Evolutionary conservation across 2,329 filamentous ascomycete genomes (phyloP).

Genomic region (Trichoderma asperellum): DNA sequence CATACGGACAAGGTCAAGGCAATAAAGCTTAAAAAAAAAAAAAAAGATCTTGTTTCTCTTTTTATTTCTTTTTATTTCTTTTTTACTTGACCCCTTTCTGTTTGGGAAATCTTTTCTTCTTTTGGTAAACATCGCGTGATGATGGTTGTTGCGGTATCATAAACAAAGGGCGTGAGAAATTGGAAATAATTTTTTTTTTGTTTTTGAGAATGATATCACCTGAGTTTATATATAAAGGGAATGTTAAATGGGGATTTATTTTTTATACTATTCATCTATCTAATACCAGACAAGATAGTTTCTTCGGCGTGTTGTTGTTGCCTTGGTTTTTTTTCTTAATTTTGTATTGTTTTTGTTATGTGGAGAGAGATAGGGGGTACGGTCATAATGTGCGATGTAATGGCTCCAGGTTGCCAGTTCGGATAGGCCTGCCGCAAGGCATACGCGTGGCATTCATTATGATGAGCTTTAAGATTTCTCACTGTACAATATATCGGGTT

Average conservation of each 20-base stretch:
- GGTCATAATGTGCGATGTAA: neutral
- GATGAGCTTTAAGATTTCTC: neutral
- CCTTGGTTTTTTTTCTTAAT: neutral
- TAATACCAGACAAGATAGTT: neutral
- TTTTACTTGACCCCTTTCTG: neutral
- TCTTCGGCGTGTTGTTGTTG: constrained; percentile 2
- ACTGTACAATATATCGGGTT: neutral
- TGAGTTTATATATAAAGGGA: neutral
- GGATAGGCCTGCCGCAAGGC: neutral
- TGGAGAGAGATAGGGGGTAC: neutral
- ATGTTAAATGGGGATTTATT: neutral
- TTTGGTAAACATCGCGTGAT: too few relatives aligned
- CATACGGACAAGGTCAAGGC: constrained; percentile 15
- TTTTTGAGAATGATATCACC: neutral
- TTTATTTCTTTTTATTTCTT: neutral
- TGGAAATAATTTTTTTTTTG: neutral
- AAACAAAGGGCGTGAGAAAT: neutral
- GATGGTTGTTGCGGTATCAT: neutral
- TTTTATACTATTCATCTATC: neutral
- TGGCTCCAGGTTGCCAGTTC: neutral
- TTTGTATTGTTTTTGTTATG: neutral
- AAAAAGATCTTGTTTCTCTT: neutral
- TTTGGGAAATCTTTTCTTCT: neutral
- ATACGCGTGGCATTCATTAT: neutral
- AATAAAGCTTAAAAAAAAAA: constrained; percentile 4